A percentile compares a stretch with the other conserved stretches of the same genome.
These are phyloP conservation scores for Neurospora sp. DNA, from an alignment of 495 filamentous ascomycete genomes.

Conservation along the genomic window DNA sequence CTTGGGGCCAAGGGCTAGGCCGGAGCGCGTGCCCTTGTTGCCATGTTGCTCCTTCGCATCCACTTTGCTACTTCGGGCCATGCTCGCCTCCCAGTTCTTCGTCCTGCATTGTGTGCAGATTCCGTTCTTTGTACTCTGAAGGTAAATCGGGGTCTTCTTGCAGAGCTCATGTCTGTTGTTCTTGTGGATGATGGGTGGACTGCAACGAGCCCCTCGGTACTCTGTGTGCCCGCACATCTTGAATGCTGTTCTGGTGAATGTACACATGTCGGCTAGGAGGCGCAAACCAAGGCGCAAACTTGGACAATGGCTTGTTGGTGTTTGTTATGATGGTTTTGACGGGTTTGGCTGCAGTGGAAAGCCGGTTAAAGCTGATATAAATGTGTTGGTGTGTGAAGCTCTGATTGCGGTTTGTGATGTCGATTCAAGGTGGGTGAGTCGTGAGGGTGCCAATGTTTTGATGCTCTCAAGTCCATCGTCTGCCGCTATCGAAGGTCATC, in stretches of 20 bases:
- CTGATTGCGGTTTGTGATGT: background rate
- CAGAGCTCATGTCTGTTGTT: background rate
- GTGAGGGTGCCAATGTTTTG: background rate
- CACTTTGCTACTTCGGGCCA: background rate
- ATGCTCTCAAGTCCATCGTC: background rate
- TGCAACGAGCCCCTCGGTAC: background rate
- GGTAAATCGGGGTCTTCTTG: background rate
- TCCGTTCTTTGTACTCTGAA: background rate
- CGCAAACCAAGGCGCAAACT: background rate
- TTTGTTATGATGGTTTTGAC: background rate
- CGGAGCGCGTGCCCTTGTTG: background rate
- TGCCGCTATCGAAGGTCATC: background rate
- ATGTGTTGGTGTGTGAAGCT: background rate
- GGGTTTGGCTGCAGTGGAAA: background rate
- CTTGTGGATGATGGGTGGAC: background rate
- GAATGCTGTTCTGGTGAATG: background rate
- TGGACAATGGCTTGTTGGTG: background rate
- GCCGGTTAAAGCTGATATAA: background rate
- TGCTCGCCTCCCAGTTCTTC: background rate
- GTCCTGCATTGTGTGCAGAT: background rate
- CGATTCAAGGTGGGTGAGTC: background rate
- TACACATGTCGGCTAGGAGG: background rate
- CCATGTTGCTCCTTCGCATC: background rate
- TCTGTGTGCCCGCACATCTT: background rate
- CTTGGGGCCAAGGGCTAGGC: too few relatives aligned